Percentiles rank a stretch among this genome's conserved stretches.
Conservation (phyloP, 805 yeast species). For the Cyberlindnera mississippiensis region DNA sequence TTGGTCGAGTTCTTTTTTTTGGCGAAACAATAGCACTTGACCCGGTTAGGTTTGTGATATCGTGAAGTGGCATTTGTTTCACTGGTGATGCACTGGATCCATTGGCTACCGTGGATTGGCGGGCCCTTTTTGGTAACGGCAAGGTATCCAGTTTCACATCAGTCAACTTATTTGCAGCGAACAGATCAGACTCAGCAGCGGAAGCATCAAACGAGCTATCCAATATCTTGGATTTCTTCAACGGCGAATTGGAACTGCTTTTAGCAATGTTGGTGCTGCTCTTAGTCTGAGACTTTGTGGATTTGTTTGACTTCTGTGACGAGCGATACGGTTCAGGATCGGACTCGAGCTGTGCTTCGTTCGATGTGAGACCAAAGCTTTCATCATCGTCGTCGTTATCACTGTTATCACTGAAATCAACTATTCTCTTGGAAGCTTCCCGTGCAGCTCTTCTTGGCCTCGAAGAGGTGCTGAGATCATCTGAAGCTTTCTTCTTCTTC, state of each 20-base stretch:
- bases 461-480: background rate
- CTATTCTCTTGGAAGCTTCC: slow-evolving; percentile 10
- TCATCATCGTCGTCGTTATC: slow-evolving; percentile 13
- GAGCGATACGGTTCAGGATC: slow-evolving; percentile 17
- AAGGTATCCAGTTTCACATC: slow-evolving; percentile 5
- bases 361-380: slow-evolving; percentile 24
- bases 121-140: background rate
- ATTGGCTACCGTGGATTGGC: too few species aligned
- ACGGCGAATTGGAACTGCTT: slow-evolving; percentile 8
- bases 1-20: slow-evolving; percentile 3
- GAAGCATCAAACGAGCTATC: slow-evolving; percentile 24
- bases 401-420: slow-evolving; percentile 10
- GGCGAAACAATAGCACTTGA: slow-evolving; percentile 5
- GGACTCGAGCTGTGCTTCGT: slow-evolving; percentile 17
- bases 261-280: background rate
- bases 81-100: background rate
- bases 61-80: slow-evolving; percentile 9
- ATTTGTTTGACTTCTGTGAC: slow-evolving; percentile 8
- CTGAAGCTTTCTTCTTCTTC: background rate
- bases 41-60: slow-evolving; percentile 14
- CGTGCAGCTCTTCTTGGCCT: slow-evolving; percentile 17
- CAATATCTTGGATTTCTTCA: slow-evolving; percentile 20
- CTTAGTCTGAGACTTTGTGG: background rate
- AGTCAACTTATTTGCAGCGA: slow-evolving; percentile 14
- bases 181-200: slow-evolving; percentile 14